phyloP scores from a whole-genome alignment of 768 basidiomycete genomes.

The Artomyces pyxidatus region DNA sequence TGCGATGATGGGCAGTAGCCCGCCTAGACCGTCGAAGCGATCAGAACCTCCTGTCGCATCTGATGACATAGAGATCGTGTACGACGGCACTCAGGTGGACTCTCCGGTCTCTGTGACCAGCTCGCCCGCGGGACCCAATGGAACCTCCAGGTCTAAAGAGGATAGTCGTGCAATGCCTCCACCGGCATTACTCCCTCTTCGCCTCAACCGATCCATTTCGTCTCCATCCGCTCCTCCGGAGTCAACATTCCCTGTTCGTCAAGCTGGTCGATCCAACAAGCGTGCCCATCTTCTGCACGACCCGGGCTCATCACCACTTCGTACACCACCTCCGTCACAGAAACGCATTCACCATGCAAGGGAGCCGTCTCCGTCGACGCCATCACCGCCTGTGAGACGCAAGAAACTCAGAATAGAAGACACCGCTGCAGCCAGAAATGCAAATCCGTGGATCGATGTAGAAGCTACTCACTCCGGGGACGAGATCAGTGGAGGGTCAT shows the following conservation, averaged over 20 bases:
- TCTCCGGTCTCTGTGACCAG: conserved; percentile 1
- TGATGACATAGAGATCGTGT: conserved; percentile 7
- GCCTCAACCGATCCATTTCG: conserved; percentile 17
- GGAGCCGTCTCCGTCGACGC: conserved; percentile 6
- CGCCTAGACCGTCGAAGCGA: background rate
- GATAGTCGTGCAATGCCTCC: conserved; percentile 23
- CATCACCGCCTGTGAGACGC: conserved; percentile 16
- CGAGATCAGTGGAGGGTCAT: conserved; percentile 59
- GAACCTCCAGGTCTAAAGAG: no score
- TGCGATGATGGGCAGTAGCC: background rate
- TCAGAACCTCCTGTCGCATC: background rate
- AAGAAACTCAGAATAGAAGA: conserved; percentile 24
- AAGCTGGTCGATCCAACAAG: conserved; percentile 25
- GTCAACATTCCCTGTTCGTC: conserved; percentile 39
- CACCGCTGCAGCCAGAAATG: conserved; percentile 27
- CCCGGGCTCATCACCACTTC: conserved; percentile 25
- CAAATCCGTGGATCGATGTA: conserved; percentile 49
- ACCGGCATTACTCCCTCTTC: conserved; percentile 27
- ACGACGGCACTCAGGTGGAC: conserved; percentile 6
- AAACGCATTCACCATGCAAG: conserved; percentile 20
- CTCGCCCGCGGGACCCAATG: background rate
- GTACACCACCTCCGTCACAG: conserved; percentile 25
- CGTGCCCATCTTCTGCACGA: conserved; percentile 6
- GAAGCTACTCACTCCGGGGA: conserved; percentile 78
- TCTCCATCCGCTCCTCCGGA: conserved; percentile 22